A percentile compares a stretch with the other conserved stretches of the same genome.
Evolutionary conservation across 768 basidiomycete genomes (phyloP).

Genomic region (Plicaturopsis crispa): DNA sequence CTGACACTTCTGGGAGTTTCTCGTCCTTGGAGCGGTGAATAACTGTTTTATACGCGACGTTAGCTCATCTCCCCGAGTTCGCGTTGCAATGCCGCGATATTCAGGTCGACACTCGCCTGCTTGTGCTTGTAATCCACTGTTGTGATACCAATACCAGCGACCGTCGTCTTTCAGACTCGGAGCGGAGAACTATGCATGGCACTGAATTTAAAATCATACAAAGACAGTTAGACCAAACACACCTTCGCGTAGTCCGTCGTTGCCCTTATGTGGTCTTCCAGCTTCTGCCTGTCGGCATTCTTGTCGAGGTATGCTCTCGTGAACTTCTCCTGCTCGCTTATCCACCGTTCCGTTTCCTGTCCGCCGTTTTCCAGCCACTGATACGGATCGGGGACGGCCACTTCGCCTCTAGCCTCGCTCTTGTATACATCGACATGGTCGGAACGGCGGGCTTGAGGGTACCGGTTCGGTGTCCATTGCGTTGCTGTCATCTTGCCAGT

Average conservation of each 20-base stretch:
- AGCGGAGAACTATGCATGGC: conserved; percentile 44
- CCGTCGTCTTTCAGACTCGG: conserved; percentile 57
- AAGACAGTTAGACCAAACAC: conserved; percentile 3
- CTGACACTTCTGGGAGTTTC: conserved; percentile 46
- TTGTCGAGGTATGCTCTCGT: conserved; percentile 51
- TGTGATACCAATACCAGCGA: conserved; percentile 78
- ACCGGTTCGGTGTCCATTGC: conserved; percentile 47
- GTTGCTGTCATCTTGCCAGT: conserved; percentile 29
- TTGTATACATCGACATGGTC: conserved; percentile 65
- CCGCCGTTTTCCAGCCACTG: conserved; percentile 64
- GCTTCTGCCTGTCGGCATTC: conserved; percentile 47
- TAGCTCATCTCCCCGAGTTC: conserved; percentile 45
- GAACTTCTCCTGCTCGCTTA: conserved; percentile 47
- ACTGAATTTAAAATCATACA: conserved; percentile 2
- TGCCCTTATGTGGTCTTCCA: conserved; percentile 51
- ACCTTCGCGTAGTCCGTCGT: conserved; percentile 48
- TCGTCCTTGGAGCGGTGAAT: conserved; percentile 52
- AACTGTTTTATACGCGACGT: conserved; percentile 28
- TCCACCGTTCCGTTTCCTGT: conserved; percentile 62
- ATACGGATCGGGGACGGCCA: conserved; percentile 65
- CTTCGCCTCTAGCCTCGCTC: conserved; percentile 52
- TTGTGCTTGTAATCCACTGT: conserved; percentile 71
- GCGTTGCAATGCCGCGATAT: conserved; percentile 67
- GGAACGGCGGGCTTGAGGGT: conserved; percentile 59
- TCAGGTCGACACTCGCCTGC: conserved; percentile 21